Percentiles rank a stretch among this genome's conserved stretches.
phyloP scores from a whole-genome alignment of 1,284 basidiomycete genomes.

The Neolentinus lepideus region DNA sequence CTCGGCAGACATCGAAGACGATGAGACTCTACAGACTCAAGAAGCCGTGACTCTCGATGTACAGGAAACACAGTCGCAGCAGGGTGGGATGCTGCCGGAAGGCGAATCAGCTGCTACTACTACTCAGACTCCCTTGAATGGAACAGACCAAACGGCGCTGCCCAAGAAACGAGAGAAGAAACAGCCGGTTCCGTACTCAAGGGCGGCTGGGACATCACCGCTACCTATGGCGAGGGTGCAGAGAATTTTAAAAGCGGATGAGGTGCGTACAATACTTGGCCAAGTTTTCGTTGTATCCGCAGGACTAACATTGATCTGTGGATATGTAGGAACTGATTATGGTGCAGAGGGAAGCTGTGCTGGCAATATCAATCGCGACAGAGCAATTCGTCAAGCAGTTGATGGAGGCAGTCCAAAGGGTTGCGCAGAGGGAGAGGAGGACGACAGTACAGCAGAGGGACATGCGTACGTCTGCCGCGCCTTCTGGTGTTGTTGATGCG shows the following conservation, averaged over 20 bases:
- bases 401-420: constrained; percentile 48
- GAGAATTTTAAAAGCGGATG: constrained; percentile 75
- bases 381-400: constrained; percentile 73
- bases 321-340: constrained; percentile 58
- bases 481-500: constrained; percentile 2
- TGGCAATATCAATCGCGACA: constrained; percentile 67
- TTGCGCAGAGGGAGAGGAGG: constrained; percentile 58
- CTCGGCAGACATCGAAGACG: not conserved
- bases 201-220: constrained; percentile 56
- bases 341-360: constrained; percentile 64
- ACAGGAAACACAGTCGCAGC: not conserved
- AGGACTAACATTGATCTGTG: no score
- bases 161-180: not conserved
- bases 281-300: constrained; percentile 1
- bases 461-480: constrained; percentile 40
- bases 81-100: not conserved
- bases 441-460: constrained; percentile 65
- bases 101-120: not conserved
- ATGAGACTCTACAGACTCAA: not conserved
- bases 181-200: not conserved
- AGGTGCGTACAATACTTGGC: constrained; percentile 30
- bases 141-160: not conserved
- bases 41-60: not conserved
- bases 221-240: constrained; percentile 70
- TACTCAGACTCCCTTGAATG: not conserved